Conservation (phyloP, 2,329 filamentous ascomycete genomes). For the Botrytis porri region DNA sequence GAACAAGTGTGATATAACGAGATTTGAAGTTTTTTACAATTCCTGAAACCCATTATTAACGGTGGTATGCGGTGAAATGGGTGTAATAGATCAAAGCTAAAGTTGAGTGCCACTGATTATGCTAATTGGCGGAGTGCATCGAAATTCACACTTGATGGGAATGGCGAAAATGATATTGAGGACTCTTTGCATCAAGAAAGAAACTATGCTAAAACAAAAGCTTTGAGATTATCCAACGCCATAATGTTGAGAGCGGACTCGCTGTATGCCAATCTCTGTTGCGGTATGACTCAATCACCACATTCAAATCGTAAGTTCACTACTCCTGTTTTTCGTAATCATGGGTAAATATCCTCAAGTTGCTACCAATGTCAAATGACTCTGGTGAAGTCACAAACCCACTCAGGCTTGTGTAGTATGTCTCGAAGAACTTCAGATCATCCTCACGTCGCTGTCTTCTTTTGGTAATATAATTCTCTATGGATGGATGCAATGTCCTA, state of each 20-base stretch:
- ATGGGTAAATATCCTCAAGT: too few species aligned
- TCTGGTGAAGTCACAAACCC: background rate
- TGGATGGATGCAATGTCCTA: background rate
- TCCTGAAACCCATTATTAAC: background rate
- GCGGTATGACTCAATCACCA: background rate
- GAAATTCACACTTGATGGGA: background rate
- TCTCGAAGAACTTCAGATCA: background rate
- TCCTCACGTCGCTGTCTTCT: background rate
- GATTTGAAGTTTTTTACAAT: background rate
- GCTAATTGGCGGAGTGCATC: background rate
- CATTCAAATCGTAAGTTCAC: background rate
- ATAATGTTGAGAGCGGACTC: background rate
- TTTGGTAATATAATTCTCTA: background rate
- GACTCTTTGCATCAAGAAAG: background rate
- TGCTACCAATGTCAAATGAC: background rate
- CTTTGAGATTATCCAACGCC: rapidly evolving
- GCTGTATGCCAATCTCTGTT: background rate
- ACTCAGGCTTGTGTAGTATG: background rate
- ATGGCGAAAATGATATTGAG: background rate
- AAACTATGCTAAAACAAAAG: background rate
- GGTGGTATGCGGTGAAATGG: background rate
- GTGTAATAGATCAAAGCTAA: background rate
- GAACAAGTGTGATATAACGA: background rate
- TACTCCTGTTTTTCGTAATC: background rate
- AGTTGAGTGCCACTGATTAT: background rate